These are phyloP conservation scores for Fusarium oligoseptatum DNA, from an alignment of 2,329 filamentous ascomycete genomes.

Conservation along the genomic window DNA sequence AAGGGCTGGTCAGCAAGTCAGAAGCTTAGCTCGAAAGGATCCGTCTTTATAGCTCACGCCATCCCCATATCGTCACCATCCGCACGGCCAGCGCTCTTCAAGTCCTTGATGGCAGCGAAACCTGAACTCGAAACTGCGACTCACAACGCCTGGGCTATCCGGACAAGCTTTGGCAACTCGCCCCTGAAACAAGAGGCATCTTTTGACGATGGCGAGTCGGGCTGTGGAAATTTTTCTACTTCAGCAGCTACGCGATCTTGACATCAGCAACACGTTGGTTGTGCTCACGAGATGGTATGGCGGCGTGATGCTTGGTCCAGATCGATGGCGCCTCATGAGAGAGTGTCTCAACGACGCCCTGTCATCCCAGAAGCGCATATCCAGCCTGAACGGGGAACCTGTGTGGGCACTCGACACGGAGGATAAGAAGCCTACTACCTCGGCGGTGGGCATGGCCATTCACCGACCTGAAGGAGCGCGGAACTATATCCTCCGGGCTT, in stretches of 20 bases:
- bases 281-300: slow-evolving; percentile 74
- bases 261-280: slow-evolving; percentile 65
- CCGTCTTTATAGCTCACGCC: slow-evolving; percentile 70
- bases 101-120: slow-evolving; percentile 62
- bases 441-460: slow-evolving; percentile 73
- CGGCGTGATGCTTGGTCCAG: slow-evolving; percentile 71
- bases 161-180: slow-evolving; percentile 53
- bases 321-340: slow-evolving; percentile 73
- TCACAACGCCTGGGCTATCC: slow-evolving; percentile 70
- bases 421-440: slow-evolving; percentile 58
- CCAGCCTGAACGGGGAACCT: slow-evolving; percentile 61
- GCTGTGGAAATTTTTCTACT: slow-evolving; percentile 70
- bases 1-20: slow-evolving; percentile 65
- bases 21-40: slow-evolving; percentile 65
- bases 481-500: slow-evolving; percentile 70
- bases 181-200: slow-evolving; percentile 63
- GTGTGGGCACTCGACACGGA: slow-evolving; percentile 73
- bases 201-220: slow-evolving; percentile 73
- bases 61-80: slow-evolving; percentile 53
- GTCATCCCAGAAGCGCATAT: slow-evolving; percentile 59
- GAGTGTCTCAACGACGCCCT: slow-evolving; percentile 68
- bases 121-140: slow-evolving; percentile 66
- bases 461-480: slow-evolving; percentile 79
- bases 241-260: slow-evolving; percentile 64
- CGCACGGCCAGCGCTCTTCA: slow-evolving; percentile 60